Evolutionary conservation across 2,329 filamentous ascomycete species (phyloP).

Genomic region (Fusarium sambucinum): DNA sequence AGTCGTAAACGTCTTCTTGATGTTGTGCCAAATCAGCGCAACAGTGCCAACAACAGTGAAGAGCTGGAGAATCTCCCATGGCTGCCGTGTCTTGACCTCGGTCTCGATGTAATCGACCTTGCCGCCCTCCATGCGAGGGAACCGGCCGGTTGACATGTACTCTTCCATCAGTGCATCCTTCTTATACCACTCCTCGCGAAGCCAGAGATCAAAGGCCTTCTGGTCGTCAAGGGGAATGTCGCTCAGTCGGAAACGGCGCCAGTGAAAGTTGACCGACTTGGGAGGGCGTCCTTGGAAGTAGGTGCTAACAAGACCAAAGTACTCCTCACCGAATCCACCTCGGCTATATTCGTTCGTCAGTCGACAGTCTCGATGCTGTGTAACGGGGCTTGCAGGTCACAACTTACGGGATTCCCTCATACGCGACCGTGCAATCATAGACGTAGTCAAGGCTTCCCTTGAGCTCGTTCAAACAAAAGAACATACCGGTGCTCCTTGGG

Average conservation of each 20-base stretch:
- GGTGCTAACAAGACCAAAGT: conserved; percentile 87
- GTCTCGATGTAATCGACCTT: conserved; percentile 67
- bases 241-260: conserved; percentile 84
- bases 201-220: conserved; percentile 84
- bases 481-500: conserved; percentile 83
- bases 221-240: conserved; percentile 84
- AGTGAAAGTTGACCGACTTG: conserved; percentile 97
- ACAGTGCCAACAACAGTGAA: conserved; percentile 63
- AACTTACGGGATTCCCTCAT: conserved; percentile 91
- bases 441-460: conserved; percentile 81
- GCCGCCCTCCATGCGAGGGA: conserved; percentile 75
- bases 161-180: conserved; percentile 91
- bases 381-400: neutral
- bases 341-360: conserved; percentile 62
- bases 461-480: conserved; percentile 82
- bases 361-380: conserved; percentile 15
- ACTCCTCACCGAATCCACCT: conserved; percentile 87
- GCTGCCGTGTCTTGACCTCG: conserved; percentile 65
- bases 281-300: conserved; percentile 91
- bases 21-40: conserved; percentile 57
- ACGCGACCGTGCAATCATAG: conserved; percentile 94
- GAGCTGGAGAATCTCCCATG: conserved; percentile 68
- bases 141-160: conserved; percentile 80
- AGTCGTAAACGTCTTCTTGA: conserved; percentile 48
- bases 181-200: conserved; percentile 87